Conservation (phyloP, 108 stramenopile species). For the Nitzschia sp. region DNA sequence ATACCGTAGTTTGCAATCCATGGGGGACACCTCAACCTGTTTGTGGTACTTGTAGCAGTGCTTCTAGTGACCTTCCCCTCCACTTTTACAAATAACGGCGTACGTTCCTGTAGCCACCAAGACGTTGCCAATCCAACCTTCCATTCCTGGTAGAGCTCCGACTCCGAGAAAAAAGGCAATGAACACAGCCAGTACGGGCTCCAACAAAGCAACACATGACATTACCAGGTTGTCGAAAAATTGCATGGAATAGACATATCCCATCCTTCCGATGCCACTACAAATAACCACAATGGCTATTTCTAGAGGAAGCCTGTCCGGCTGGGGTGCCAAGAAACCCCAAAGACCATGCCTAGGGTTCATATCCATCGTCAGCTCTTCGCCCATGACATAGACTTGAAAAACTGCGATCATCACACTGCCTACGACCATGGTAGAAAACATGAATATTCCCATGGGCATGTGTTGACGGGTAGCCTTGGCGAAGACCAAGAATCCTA, state of each 20-base stretch:
- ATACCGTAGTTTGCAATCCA: too few species aligned
- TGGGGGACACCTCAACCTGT: too few species aligned
- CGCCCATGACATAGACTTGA: constrained; percentile 18
- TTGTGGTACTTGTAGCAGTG: too few species aligned
- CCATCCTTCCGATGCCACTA: constrained; percentile 62
- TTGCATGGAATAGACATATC: constrained; percentile 63
- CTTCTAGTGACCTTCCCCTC: too few species aligned
- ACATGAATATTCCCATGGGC: constrained; percentile 53
- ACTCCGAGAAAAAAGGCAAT: constrained; percentile 31
- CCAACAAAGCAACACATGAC: constrained; percentile 38
- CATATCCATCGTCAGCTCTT: constrained; percentile 25
- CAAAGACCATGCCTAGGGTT: constrained; percentile 48
- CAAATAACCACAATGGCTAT: constrained; percentile 51
- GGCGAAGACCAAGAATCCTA: constrained; percentile 48
- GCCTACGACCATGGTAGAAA: constrained; percentile 48
- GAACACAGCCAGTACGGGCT: constrained; percentile 43
- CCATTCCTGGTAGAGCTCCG: constrained; percentile 37
- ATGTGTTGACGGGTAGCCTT: constrained; percentile 44
- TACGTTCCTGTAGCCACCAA: constrained; percentile 44
- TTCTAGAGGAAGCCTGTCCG: constrained; percentile 47
- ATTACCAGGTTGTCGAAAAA: constrained; percentile 66
- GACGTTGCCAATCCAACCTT: constrained; percentile 48
- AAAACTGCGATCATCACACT: constrained; percentile 36
- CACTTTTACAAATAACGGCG: constrained; percentile 25
- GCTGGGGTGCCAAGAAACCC: constrained; percentile 38